A percentile compares a stretch with the other conserved stretches of the same genome.
These are phyloP conservation scores for Berberis vulgaris DNA, from an alignment of 164 flowering plant species.

Conservation along the genomic window DNA sequence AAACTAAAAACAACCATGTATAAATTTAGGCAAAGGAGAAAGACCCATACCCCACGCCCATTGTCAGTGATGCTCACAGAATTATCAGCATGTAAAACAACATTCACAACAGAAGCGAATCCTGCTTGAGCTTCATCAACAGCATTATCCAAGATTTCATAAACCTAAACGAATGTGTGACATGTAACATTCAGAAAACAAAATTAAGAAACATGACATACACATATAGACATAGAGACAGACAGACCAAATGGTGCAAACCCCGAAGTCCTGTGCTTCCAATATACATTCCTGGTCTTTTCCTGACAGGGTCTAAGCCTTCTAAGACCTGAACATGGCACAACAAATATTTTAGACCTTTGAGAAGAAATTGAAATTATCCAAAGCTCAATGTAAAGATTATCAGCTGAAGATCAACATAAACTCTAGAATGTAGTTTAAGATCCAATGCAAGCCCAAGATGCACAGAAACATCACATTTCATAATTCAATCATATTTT, in stretches of 20 bases:
- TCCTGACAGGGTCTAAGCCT: slow-evolving; percentile 94
- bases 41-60: slow-evolving; percentile 89
- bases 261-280: slow-evolving; percentile 98
- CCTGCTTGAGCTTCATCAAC: slow-evolving; percentile 99
- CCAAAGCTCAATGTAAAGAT: not conserved
- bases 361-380: not conserved
- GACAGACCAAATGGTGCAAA: slow-evolving; percentile 83
- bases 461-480: not conserved
- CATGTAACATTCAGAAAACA: slow-evolving; percentile 1
- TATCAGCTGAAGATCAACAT: not conserved
- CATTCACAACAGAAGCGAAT: slow-evolving; percentile 67
- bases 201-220: not conserved
- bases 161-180: slow-evolving; percentile 46
- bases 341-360: not conserved
- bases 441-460: no score
- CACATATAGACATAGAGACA: not conserved
- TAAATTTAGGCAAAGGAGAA: not conserved
- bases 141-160: slow-evolving; percentile 95
- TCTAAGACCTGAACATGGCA: slow-evolving; percentile 60
- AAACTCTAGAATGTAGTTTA: not conserved
- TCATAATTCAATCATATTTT: not conserved
- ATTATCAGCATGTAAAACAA: slow-evolving; percentile 60
- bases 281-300: slow-evolving; percentile 97
- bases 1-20: no score
- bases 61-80: slow-evolving; percentile 91